Evolutionary conservation across 345 rosid genomes (phyloP), one percentile per base, ranked within the genome.

Genomic region (Gossypium turneri): DNA sequence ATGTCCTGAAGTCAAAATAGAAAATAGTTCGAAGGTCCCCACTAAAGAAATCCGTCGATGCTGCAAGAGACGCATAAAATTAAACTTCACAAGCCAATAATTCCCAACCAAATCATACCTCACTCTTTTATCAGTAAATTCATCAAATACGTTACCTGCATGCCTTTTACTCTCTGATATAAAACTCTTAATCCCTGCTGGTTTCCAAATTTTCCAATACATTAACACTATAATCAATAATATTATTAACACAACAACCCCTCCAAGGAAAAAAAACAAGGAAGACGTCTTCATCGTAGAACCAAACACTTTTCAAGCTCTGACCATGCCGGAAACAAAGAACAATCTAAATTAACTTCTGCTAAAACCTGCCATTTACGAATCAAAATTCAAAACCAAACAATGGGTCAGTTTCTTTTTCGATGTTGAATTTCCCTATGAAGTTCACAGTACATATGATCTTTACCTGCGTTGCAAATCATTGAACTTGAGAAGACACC

Each of bases 1-100:
- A 64, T 20, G 84, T 84, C n/a, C 65, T 78, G 62, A 84, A 87
- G 66, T 87, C 86, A 61, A 88, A 90, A 51, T 80, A 77, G 75
- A 77, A 87, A 64, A 87, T 73, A 1, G 71, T 84, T 67, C 79
- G 82, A 9, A 84, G 88, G 45, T 75, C 87, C 16, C 88, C 88
- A 20, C 82, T 79, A 16, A 85, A 76, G 45, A 88, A 77, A 50
- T 88, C 86, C 25, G 73, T 17, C 29, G 76, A 27, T 29, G 45
- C 90, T 88, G 85, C 79, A 74, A 72, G 12, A 17, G 29, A 67
- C 11, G 7, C 43, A 57, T 8, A 20, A 22, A 22, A 48, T 57
- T 22, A 76, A 15, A 57, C 17, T 15, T 73, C 24, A 59, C 22
- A 27, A 15, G 38, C 65, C 11, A 0, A 16, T 44, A 27, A 57